Base-by-base conservation (phyloP, 148 eudicot species). In the Nepenthes mirabilis region DNA sequence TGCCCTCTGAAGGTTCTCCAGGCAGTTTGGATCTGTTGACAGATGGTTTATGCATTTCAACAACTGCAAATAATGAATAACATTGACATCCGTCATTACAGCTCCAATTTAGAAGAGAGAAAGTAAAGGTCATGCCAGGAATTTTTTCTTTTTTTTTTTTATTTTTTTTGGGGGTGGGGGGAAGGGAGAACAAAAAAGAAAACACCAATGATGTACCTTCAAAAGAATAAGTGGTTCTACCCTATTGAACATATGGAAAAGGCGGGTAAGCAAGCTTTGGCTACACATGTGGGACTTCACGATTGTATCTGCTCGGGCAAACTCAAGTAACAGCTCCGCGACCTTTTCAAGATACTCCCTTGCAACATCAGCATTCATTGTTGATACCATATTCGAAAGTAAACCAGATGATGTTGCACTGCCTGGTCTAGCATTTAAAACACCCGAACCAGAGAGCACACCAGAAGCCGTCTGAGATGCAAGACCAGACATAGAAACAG, bases 1-100 rank as follows among this genome's bases (percentile, higher is more conserved):
- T 70, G 99, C 96, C 61, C 99, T 80, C 79, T 93, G 99, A 75
- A 93, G 99, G 81, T 89, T 82, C 73, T 93, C 99, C 63, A 93
- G 73, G 77, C 99, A 93, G 69, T 93, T 95, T 47, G 99, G 95
- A 66, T 93, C 99, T 59, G 94, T 89, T 52, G 99, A 89, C 60
- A 93, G 77, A 76, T 82, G 82, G 74, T 93, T 84, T 63, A 86
- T 83, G 74, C 96, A 93, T 72, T 86, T 93, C 80, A 93, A 74
- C 60, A 93, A 66, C 99, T 93, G 76, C 59, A 70, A 57, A 56
- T 63, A 8, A 53, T 47, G 56, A 61, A 66, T 37, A 55, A 50
- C 34, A 64, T 35, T 51, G 43, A 36, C 34, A 63, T 14, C 65
- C 55, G 43, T 36, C 34, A 23, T 6, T 5, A 48, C 14, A 34